Percentiles rank a stretch among this genome's conserved stretches.
Evolutionary conservation across 257 asterid species (phyloP).

Genomic region (Fraxinus quadrangulata): DNA sequence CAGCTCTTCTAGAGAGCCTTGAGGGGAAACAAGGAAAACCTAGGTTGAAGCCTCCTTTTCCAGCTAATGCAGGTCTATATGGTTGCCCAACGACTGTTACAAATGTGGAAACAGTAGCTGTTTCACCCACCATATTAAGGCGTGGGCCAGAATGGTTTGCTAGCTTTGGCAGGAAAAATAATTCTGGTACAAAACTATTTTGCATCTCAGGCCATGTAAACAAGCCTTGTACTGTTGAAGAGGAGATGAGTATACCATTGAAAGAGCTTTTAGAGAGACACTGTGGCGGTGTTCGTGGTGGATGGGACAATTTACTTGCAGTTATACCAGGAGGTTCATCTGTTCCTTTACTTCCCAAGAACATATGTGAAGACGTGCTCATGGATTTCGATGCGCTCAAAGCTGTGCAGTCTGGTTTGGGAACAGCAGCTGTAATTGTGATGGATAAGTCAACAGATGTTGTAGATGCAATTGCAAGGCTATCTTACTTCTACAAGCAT

Average conservation of each 20-base stretch:
- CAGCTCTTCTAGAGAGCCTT: constrained; percentile 96
- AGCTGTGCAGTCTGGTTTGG: constrained; percentile 95
- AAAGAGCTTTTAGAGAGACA: constrained; percentile 90
- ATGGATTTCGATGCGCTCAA: constrained; percentile 99
- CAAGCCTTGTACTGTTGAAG: constrained; percentile 99
- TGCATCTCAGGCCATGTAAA: constrained; percentile 97
- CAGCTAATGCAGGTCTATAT: constrained; percentile 93
- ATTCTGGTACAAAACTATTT: constrained; percentile 89
- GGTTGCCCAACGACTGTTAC: constrained; percentile 99
- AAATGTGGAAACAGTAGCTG: constrained; percentile 96
- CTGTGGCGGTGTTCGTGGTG: constrained; percentile 99
- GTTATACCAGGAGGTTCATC: constrained; percentile 98
- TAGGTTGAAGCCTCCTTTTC: constrained; percentile 98
- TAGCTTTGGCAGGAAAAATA: constrained; percentile 94
- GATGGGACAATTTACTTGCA: constrained; percentile 97
- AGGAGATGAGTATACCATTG: constrained; percentile 95
- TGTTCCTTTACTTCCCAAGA: constrained; percentile 83
- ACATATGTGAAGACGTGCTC: constrained; percentile 85
- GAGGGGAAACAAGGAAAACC: constrained; percentile 99
- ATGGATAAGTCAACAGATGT: constrained; percentile 99
- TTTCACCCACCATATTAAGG: constrained; percentile 92
- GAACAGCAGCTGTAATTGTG: constrained; percentile 97
- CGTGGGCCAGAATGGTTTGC: constrained; percentile 99
- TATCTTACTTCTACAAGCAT: constrained; percentile 95
- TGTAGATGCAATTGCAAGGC: constrained; percentile 95